These are phyloP conservation scores for Tricharina praecox DNA, from an alignment of 495 filamentous ascomycete species.

Conservation along the genomic window DNA sequence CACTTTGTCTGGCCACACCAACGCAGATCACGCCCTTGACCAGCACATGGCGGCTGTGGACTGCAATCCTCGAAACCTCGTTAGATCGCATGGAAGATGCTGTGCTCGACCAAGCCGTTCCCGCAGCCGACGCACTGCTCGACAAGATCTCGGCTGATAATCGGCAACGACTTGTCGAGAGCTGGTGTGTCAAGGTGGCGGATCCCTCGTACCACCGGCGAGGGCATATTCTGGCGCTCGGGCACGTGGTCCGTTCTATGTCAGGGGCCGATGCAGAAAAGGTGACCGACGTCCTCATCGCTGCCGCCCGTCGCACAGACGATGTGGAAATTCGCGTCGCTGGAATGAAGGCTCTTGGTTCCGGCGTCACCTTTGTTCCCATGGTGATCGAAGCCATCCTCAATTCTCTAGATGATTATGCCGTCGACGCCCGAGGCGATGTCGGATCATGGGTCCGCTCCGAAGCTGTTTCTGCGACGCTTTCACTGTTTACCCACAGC, in stretches of 20 bases:
- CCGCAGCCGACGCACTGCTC: constrained; percentile 26
- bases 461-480: constrained; percentile 50
- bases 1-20: constrained; percentile 24
- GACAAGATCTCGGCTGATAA: constrained; percentile 14
- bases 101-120: constrained; percentile 34
- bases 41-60: constrained; percentile 11
- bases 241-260: constrained; percentile 28
- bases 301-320: constrained; percentile 10
- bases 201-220: constrained; percentile 2
- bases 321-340: constrained; percentile 21
- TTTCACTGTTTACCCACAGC: constrained; percentile 17
- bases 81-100: constrained; percentile 34
- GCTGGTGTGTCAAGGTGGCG: constrained; percentile 9
- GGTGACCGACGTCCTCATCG: constrained; percentile 27
- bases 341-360: constrained; percentile 14
- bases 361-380: neutral
- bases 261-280: constrained; percentile 21
- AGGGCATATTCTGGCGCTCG: constrained; percentile 19
- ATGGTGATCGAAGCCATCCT: constrained; percentile 32
- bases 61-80: constrained; percentile 28
- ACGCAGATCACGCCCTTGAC: neutral
- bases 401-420: constrained; percentile 66
- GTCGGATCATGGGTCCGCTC: constrained; percentile 68
- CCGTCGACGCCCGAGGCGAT: constrained; percentile 70
- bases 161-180: constrained; percentile 8